Conservation (phyloP, 1,139 yeast species). For the Nematodospora anomalae region DNA sequence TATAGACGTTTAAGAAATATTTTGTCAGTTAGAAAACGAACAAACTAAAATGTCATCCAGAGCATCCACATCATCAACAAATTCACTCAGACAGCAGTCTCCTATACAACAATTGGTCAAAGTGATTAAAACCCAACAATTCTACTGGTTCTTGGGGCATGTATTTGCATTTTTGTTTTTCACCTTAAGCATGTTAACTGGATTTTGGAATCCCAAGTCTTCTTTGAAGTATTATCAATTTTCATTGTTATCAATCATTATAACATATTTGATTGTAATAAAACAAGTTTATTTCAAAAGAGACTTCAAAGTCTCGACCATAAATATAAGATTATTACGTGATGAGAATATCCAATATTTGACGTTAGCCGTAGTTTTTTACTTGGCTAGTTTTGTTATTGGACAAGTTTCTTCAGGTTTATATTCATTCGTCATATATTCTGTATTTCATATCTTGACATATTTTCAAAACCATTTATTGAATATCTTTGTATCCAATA, state of each 20-base stretch:
- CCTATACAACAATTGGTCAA: constrained; percentile 13
- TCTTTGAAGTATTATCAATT: constrained; percentile 36
- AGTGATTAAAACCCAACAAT: constrained; percentile 43
- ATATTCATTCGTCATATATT: constrained; percentile 56
- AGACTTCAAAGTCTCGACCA: constrained; percentile 13
- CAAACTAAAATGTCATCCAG: constrained; percentile 6
- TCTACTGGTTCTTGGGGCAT: constrained; percentile 57
- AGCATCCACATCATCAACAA: constrained; percentile 3
- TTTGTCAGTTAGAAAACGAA: no score
- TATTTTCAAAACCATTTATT: constrained; percentile 44
- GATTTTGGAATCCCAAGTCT: constrained; percentile 30
- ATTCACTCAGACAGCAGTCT: constrained; percentile 8
- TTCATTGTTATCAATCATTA: constrained; percentile 41
- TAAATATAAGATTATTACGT: constrained; percentile 21
- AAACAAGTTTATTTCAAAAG: constrained; percentile 44
- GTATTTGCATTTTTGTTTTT: constrained; percentile 39
- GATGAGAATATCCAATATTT: constrained; percentile 57
- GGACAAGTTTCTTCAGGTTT: constrained; percentile 40
- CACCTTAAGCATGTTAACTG: constrained; percentile 27
- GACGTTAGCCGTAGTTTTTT: constrained; percentile 40
- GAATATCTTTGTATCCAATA: constrained; percentile 20
- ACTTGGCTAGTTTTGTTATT: constrained; percentile 28
- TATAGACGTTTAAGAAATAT: no score
- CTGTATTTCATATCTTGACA: constrained; percentile 54
- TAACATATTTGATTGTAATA: constrained; percentile 49